A percentile compares a stretch with the other conserved stretches of the same genome.
phyloP scores from a whole-genome alignment of 2,329 filamentous ascomycete genomes.

The Fusarium sp. region DNA sequence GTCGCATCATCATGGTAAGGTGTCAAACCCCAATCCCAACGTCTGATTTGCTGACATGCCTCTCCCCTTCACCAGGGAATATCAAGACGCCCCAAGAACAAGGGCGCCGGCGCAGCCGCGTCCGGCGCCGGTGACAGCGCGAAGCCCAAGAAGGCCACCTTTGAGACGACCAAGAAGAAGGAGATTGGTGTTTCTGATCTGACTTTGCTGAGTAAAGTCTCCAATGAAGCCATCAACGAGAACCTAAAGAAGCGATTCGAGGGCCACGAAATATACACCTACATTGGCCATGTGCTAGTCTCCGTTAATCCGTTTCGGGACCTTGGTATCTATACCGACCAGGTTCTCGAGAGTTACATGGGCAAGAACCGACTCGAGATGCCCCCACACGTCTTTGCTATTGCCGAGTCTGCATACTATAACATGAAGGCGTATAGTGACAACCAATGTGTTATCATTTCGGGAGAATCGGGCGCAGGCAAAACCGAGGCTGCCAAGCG shows the following conservation, averaged over 20 bases:
- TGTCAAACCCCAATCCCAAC: slow-evolving; percentile 19
- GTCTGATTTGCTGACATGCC: slow-evolving; percentile 26
- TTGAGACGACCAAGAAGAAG: slow-evolving; percentile 98
- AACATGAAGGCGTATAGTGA: slow-evolving; percentile 99
- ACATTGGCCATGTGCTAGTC: slow-evolving; percentile 99
- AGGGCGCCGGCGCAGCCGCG: slow-evolving; percentile 51
- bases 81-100: slow-evolving; percentile 54
- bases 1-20: slow-evolving; percentile 48
- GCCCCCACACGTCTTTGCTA: slow-evolving; percentile 95
- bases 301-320: slow-evolving; percentile 99
- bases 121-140: slow-evolving; percentile 54
- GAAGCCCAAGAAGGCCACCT: slow-evolving; percentile 93
- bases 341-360: slow-evolving; percentile 91
- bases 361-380: slow-evolving; percentile 97
- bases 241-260: slow-evolving; percentile 99
- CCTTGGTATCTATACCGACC: slow-evolving; percentile 96
- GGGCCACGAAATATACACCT: slow-evolving; percentile 98
- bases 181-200: slow-evolving; percentile 98
- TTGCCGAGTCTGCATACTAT: slow-evolving; percentile 96
- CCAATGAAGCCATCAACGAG: slow-evolving; percentile 99
- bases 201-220: slow-evolving; percentile 97
- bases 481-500: slow-evolving; percentile 99
- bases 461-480: slow-evolving; percentile 95
- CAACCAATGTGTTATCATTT: slow-evolving; percentile 99
- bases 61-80: slow-evolving; percentile 46